These are phyloP conservation scores for Xylaria sp. DNA, from an alignment of 495 filamentous ascomycete genomes.

Conservation along the genomic window DNA sequence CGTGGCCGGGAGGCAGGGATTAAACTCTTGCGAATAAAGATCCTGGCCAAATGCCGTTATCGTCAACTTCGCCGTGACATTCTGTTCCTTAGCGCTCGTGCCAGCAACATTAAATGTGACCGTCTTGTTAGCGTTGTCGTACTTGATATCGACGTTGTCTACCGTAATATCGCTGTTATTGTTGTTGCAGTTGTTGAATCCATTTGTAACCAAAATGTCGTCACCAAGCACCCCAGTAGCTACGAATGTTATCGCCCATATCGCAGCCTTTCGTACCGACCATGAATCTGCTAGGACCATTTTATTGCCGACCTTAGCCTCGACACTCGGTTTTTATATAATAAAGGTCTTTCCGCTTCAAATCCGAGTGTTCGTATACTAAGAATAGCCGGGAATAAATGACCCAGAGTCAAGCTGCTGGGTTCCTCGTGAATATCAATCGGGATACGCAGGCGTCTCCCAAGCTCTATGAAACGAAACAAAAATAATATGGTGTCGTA, in stretches of 20 bases:
- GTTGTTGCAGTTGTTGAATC: constrained; percentile 76
- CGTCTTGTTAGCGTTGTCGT: constrained; percentile 72
- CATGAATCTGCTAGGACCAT: constrained; percentile 39
- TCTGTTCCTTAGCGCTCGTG: constrained; percentile 73
- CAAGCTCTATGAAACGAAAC: neutral
- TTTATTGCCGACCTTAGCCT: neutral
- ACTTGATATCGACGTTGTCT: constrained; percentile 76
- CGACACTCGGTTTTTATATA: neutral
- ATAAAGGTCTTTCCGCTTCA: neutral
- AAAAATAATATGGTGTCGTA: neutral
- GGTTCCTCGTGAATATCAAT: neutral
- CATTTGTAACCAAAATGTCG: constrained; percentile 79
- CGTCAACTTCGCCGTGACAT: constrained; percentile 78
- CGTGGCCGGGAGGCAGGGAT: constrained; percentile 74
- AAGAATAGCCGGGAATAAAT: neutral
- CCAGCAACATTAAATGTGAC: constrained; percentile 87
- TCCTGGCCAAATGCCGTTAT: constrained; percentile 87
- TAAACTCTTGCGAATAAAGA: constrained; percentile 80
- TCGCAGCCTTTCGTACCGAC: constrained; percentile 43
- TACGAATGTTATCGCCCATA: constrained; percentile 44
- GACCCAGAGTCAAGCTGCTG: neutral
- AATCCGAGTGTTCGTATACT: neutral
- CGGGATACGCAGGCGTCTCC: neutral
- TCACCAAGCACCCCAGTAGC: constrained; percentile 56
- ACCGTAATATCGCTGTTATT: constrained; percentile 71